Evolutionary conservation across 495 filamentous ascomycete species (phyloP), one percentile per base, ranked within the genome.

Genomic region (Pyronema omphalodes): DNA sequence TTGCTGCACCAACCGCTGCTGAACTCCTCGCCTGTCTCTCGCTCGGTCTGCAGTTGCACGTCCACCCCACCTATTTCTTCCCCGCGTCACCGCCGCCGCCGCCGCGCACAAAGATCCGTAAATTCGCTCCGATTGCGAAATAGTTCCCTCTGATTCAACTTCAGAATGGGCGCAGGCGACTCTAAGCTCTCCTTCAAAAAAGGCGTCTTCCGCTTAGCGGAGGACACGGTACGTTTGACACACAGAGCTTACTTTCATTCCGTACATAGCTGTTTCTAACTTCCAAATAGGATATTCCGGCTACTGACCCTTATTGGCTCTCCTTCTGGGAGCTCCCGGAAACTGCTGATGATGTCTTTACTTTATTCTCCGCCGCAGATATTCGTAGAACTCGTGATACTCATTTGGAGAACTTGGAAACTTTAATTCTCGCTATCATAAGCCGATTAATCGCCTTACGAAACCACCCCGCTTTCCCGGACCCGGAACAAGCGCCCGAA

Each of bases 181-280:
- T 95, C 89, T 58, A 99, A 99, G 78, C 82, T 95, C 62, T 85
- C 88, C 62, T 96, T 99, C 78, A 99, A 96, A 70, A 84, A 94
- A 69, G 91, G 88, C 67, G 94, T 99, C 73, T 99, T 99, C 73
- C 81, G 83, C 65, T 80, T 99, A 52, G 93, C 88, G 14, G 88
- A 94, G 67, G 81, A 91, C 67, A 78, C 64, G 50, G 63, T 66
- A 65, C 53, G 29, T 47, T 37, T 37, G 39, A n/a, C 50, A n/a
- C n/a, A n/a, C n/a, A n/a, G n/a, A 12, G 12, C 9, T 48, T 50
- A 18, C 6, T 40, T n/a, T 44, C 14, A 41, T 29, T 18, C 43
- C 12, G 14, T 37, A 3, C n/a, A 19, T 9, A 47, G 44, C 44
- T 47, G 18, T 15, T 47, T 19, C 44, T 47, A 23, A 9, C 37